Evolutionary conservation across 306 rosid genomes (phyloP).

Genomic region (Coriaria nepalensis): DNA sequence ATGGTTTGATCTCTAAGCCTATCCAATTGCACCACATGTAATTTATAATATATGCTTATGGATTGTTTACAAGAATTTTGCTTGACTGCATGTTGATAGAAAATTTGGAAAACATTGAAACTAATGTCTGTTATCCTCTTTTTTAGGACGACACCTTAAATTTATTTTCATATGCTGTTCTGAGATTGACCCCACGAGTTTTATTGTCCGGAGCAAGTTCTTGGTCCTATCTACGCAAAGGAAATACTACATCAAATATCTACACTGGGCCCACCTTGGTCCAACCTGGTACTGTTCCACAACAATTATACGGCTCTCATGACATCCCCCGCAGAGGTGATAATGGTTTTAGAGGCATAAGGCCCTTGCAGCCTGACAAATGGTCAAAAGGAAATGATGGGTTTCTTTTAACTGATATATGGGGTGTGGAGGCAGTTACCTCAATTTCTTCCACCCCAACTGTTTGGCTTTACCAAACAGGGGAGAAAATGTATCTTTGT

Average conservation of each 20-base stretch:
- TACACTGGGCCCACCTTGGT: constrained; percentile 33
- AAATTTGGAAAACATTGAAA: not conserved
- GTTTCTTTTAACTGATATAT: constrained; percentile 81
- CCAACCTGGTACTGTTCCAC: constrained; percentile 37
- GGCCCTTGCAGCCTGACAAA: constrained; percentile 66
- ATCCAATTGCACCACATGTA: constrained; percentile 3
- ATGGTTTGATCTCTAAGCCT: constrained; percentile 35
- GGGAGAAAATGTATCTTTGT: constrained; percentile 79
- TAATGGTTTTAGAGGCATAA: constrained; percentile 35
- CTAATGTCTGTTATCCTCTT: constrained; percentile 8
- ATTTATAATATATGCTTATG: not conserved
- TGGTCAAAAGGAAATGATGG: constrained; percentile 96
- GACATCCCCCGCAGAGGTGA: constrained; percentile 28
- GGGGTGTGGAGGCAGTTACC: constrained; percentile 72
- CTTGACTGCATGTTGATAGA: not conserved
- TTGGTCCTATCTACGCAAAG: constrained; percentile 86
- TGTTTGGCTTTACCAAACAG: constrained; percentile 55
- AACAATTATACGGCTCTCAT: constrained; percentile 37
- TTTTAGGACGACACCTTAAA: constrained; percentile 81
- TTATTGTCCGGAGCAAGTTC: constrained; percentile 71
- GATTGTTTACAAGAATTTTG: too few species aligned
- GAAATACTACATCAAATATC: constrained; percentile 36
- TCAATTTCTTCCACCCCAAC: constrained; percentile 55
- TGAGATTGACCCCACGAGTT: constrained; percentile 77
- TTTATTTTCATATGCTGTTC: constrained; percentile 83